A percentile compares a stretch with the other conserved stretches of the same genome.
phyloP scores from a whole-genome alignment of 2,329 filamentous ascomycete genomes.

The Venturiaceae sp. region DNA sequence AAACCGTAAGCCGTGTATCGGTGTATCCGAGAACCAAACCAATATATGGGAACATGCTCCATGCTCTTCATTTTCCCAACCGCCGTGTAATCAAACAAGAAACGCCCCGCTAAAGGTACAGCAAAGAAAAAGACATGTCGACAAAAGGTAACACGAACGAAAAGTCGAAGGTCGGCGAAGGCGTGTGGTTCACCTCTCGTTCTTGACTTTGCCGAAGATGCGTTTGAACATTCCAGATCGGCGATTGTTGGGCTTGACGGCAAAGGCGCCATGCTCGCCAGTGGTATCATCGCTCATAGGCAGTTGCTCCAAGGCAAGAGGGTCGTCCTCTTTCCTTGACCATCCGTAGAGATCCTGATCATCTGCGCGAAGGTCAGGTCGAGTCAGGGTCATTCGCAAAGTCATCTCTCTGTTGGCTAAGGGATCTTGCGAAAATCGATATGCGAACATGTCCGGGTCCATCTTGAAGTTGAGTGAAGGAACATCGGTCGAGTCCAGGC shows the following conservation, averaged over 20 bases:
- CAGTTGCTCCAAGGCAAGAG: constrained; percentile 45
- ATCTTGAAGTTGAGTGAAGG: constrained; percentile 7
- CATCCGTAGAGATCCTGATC: constrained; percentile 65
- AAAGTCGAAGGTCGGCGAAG: background rate
- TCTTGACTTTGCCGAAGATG: constrained; percentile 25
- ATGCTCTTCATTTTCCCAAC: background rate
- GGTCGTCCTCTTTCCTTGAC: constrained; percentile 40
- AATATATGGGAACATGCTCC: background rate
- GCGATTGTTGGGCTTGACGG: constrained; percentile 26
- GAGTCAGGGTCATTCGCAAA: constrained; percentile 85
- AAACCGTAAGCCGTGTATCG: background rate
- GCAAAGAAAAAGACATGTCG: background rate
- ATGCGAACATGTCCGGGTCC: background rate
- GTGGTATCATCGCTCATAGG: constrained; percentile 37
- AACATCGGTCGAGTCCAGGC: background rate
- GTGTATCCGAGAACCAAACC: background rate
- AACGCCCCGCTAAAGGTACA: constrained; percentile 1
- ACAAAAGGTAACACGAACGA: background rate
- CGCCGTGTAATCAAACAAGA: background rate
- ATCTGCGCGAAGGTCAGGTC: constrained; percentile 71
- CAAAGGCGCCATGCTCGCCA: constrained; percentile 35
- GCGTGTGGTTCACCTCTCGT: background rate
- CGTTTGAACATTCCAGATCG: constrained; percentile 19
- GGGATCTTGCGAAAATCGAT: constrained; percentile 37
- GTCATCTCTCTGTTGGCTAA: constrained; percentile 79